A percentile compares a stretch with the other conserved stretches of the same genome.
Conservation (phyloP, 352 stramenopile species). For the Blastocystis sp. region DNA sequence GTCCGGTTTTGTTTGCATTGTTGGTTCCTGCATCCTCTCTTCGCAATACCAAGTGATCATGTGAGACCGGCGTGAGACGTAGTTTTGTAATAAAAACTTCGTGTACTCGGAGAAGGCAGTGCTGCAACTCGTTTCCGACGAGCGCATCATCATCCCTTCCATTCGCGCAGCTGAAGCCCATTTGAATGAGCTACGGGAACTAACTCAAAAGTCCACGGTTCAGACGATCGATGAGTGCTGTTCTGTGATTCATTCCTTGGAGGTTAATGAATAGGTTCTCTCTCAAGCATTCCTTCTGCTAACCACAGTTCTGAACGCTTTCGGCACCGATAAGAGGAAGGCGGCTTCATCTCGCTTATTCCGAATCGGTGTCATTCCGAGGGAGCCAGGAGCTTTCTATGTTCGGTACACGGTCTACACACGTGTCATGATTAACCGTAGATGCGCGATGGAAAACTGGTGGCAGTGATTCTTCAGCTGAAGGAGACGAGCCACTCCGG, state of each 20-base stretch:
- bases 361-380: neutral
- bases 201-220: neutral
- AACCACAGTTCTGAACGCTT: neutral
- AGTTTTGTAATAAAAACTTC: constrained; percentile 42
- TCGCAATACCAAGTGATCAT: neutral
- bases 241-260: neutral
- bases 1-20: neutral
- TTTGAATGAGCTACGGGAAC: neutral
- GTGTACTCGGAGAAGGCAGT: constrained; percentile 8
- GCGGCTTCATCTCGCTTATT: too few relatives aligned
- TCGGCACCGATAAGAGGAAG: neutral
- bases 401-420: neutral
- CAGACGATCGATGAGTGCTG: constrained; percentile 4
- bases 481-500: neutral
- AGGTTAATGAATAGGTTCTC: neutral
- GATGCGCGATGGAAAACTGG: constrained; percentile 4
- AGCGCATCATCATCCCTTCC: neutral
- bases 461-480: neutral
- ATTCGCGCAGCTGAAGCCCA: neutral
- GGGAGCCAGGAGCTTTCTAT: neutral
- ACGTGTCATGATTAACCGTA: neutral
- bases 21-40: constrained; percentile 33
- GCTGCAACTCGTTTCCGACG: neutral
- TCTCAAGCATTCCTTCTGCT: neutral
- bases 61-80: neutral